Percentiles rank a stretch among this genome's conserved stretches.
These are phyloP conservation scores for Penicillium turbatum DNA, from an alignment of 495 filamentous ascomycete genomes.

Conservation along the genomic window DNA sequence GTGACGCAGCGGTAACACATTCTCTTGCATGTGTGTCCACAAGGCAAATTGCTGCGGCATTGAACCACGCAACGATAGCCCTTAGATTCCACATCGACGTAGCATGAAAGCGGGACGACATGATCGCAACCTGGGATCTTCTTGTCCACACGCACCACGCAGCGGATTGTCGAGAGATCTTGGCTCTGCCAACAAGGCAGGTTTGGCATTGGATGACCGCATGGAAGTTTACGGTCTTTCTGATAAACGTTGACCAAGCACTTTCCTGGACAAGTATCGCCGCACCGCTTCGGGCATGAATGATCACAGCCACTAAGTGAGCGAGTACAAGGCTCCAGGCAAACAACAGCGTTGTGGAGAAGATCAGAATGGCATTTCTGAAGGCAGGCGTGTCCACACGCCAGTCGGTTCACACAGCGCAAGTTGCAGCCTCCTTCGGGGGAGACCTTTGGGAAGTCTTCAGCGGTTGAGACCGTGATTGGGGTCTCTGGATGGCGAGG, in stretches of 20 bases:
- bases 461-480: conserved; percentile 53
- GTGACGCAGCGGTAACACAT: conserved; percentile 49
- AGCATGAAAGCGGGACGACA: conserved; percentile 46
- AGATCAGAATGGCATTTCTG: conserved; percentile 65
- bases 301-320: conserved; percentile 56
- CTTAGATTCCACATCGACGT: conserved; percentile 31
- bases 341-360: conserved; percentile 60
- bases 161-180: conserved; percentile 33
- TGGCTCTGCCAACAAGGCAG: conserved; percentile 53
- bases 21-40: conserved; percentile 58
- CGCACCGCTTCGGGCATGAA: conserved; percentile 56
- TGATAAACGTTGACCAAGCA: conserved; percentile 41
- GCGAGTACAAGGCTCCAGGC: conserved; percentile 58
- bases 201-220: conserved; percentile 50
- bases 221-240: conserved; percentile 47
- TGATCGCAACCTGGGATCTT: conserved; percentile 54
- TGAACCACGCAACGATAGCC: conserved; percentile 41
- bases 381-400: conserved; percentile 67
- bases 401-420: conserved; percentile 55
- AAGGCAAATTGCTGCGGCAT: conserved; percentile 48
- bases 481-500: conserved; percentile 59
- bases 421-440: conserved; percentile 71
- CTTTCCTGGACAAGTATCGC: conserved; percentile 49
- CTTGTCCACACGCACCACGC: conserved; percentile 37
- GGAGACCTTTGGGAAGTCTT: conserved; percentile 56